Base-by-base conservation (phyloP, 1,284 basidiomycete genomes). In the Leccinum holopus region DNA sequence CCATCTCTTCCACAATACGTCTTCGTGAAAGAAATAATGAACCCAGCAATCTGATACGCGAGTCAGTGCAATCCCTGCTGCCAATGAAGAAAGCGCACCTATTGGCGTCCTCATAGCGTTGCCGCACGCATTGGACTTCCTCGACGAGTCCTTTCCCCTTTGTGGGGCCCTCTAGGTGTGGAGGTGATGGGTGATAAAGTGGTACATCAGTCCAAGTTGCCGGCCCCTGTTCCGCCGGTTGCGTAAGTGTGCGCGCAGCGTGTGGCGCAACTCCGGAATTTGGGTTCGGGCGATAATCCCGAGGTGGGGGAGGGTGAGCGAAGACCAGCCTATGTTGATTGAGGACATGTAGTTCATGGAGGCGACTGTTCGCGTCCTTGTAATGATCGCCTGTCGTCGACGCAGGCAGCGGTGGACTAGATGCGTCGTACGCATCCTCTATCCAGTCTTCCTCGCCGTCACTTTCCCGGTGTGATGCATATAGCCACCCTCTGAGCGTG, bases 311-410 rank as follows among this genome's bases (percentile, higher is more conserved):
- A 3, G 63, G 44, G 16, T 63, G 69, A 6, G 80, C 68, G 68
- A 84, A 83, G 21, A 84, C 60, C 28, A 83, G 74, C 52, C 87
- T 81, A 68, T 88, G 86, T 61, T 87, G 82, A 66, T 88, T 81
- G 32, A 86, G 80, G 41, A 84, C 79, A 67, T 91, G 90, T 54
- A 91, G 73, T 68, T 90, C 85, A 64, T 87, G 84, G 28, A 91
- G 80, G 60, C 89, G 74, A 55, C 67, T 82, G 71, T 91, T 91
- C 56, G 83, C 77, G 44, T 78, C 75, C 69, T 81, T 82, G 76
- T 91, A 91, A 67, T 81, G 69, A 60, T 68, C 66, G 57, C 61
- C 47, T 47, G 61, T 60, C 30, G 60, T 63, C 11, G 60, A 52
- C 11, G 44, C 47, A 56, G 52, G 68, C 49, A 57, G 51, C 2